Base-by-base conservation (phyloP, 208 protist species). In the Lotmaria passim region DNA sequence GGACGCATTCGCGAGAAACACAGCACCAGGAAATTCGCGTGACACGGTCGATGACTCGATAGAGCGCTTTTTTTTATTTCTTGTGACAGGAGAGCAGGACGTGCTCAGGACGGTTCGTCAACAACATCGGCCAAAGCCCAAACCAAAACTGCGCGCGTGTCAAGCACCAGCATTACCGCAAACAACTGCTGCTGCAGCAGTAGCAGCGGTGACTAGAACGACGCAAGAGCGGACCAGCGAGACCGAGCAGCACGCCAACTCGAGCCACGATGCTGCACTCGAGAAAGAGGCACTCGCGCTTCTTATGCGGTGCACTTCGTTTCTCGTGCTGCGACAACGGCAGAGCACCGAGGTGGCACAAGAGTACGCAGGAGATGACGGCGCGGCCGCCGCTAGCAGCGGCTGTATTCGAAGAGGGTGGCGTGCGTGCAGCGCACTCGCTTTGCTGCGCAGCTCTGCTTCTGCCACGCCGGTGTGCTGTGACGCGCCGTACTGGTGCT, bases 401-500 rank as follows among this genome's bases (percentile, higher is more conserved):
- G 12, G 26, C 17, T 6, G 26, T 14, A 14, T 7, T 15, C 0
- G 11, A 7, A 7, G 23, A 10, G 6, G 3, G 5, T 11, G 44
- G 23, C n/a, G 5, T 17, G 41, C 28, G 2, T 48, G 48, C 69
- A 68, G 50, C 5, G 59, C 69, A 6, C 51, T 75, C 19, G 43
- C 47, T n/a, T 33, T 59, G 14, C 31, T 68, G 33, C 69, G 24
- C 11, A 23, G 33, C 15, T 43, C 28, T 24, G 14, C 48, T 17
- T 2, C 3, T 6, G 4, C 50, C 39, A 36, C 7, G 26, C 1
- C 30, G n/a, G 34, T 17, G 5, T 11, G n/a, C 0, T 5, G 30
- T 31, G 38, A 31, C 26, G 7, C 30, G 7, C 26, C 69, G n/a
- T 64, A 63, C 41, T 75, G 69, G 60, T 81, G 75, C 53, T 70